Conservation (phyloP, 257 asterid species). For the Scutellaria galericulata region DNA sequence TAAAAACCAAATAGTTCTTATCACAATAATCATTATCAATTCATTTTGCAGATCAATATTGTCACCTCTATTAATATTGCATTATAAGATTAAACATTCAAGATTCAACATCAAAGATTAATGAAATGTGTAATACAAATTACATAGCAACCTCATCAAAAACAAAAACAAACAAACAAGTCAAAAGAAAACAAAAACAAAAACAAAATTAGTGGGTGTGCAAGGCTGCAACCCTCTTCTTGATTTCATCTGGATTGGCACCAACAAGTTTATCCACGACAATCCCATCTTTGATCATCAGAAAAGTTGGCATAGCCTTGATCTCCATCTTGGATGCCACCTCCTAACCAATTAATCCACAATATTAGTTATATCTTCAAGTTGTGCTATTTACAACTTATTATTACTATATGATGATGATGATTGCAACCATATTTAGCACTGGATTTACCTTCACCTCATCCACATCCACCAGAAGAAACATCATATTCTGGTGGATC, state of each 20-base stretch:
- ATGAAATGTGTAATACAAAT: neutral
- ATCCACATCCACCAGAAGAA: conserved; percentile 41
- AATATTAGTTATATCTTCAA: neutral
- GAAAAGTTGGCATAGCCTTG: conserved; percentile 55
- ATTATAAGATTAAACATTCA: neutral
- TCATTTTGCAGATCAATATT: too few species aligned
- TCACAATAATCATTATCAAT: too few species aligned
- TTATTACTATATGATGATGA: neutral
- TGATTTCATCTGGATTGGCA: conserved; percentile 51
- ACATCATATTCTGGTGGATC: conserved; percentile 29
- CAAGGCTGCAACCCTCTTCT: conserved; percentile 36
- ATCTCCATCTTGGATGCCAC: conserved; percentile 49
- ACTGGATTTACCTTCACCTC: conserved; percentile 39
- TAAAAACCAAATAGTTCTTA: too few species aligned
- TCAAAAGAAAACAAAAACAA: too few species aligned
- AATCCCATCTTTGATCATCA: conserved; percentile 45
- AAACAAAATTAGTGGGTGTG: neutral
- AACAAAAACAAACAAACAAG: too few species aligned
- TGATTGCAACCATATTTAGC: neutral
- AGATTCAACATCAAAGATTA: neutral
- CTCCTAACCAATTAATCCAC: conserved; percentile 30
- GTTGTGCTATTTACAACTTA: too few species aligned
- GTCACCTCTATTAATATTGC: too few species aligned
- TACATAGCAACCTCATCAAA: neutral
- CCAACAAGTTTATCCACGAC: conserved; percentile 46